These are phyloP conservation scores for Hymenotorrendiella dingleyae DNA, from an alignment of 2,329 filamentous ascomycete species.

Conservation along the genomic window DNA sequence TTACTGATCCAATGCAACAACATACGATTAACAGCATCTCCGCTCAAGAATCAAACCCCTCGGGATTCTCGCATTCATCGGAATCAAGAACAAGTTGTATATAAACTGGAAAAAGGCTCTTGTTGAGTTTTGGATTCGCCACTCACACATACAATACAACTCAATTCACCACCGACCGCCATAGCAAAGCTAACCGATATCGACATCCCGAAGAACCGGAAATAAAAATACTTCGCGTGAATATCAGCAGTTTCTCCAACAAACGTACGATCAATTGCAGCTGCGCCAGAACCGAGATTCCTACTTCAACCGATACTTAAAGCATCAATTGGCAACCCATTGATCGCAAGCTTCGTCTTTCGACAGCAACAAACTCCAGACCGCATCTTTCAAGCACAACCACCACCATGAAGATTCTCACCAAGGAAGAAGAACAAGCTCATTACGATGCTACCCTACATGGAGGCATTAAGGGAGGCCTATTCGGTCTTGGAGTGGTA, in stretches of 20 bases:
- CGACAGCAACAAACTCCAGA: background rate
- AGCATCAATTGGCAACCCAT: background rate
- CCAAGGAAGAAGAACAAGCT: conserved; percentile 81
- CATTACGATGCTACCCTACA: conserved; percentile 79
- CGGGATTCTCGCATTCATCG: background rate
- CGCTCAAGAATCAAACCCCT: background rate
- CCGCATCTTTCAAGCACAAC: background rate
- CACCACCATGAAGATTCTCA: conserved; percentile 80
- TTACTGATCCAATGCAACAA: background rate
- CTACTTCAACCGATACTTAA: background rate
- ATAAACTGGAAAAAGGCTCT: too few relatives aligned
- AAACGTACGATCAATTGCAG: conserved; percentile 1
- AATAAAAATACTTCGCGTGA: too few relatives aligned
- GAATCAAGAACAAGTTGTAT: too few relatives aligned
- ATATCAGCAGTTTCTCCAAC: too few relatives aligned
- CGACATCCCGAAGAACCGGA: too few relatives aligned
- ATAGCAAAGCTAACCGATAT: too few relatives aligned
- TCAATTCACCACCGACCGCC: too few relatives aligned
- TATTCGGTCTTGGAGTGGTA: conserved; percentile 62
- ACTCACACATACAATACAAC: too few relatives aligned
- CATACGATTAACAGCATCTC: background rate
- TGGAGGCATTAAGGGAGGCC: conserved; percentile 70
- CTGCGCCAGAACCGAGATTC: background rate
- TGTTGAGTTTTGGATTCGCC: too few relatives aligned
- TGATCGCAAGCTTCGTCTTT: background rate